Evolutionary conservation across 768 basidiomycete species (phyloP).

Genomic region (Pleurotus citrinopileatus): DNA sequence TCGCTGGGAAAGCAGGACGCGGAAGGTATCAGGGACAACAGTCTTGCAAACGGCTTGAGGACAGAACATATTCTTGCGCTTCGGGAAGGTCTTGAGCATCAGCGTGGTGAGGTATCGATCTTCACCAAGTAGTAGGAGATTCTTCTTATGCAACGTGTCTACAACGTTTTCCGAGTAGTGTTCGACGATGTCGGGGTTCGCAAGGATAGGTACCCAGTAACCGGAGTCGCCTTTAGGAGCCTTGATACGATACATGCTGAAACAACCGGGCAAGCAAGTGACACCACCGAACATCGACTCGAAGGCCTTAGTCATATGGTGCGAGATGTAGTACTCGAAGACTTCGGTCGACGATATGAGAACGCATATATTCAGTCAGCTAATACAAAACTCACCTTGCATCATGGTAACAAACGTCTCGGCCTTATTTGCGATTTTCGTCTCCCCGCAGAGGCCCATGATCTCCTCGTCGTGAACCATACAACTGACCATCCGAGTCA

Average conservation of each 20-base stretch:
- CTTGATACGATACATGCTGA: slow-evolving; percentile 99
- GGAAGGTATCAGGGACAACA: slow-evolving; percentile 95
- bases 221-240: slow-evolving; percentile 95
- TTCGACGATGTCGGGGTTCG: slow-evolving; percentile 97
- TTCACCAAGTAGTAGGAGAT: slow-evolving; percentile 93
- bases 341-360: slow-evolving; percentile 46
- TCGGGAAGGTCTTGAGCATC: slow-evolving; percentile 98
- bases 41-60: slow-evolving; percentile 99
- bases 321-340: slow-evolving; percentile 99
- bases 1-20: slow-evolving; percentile 90
- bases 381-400: slow-evolving; percentile 82
- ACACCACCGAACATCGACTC: slow-evolving; percentile 99
- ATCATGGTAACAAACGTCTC: slow-evolving; percentile 99
- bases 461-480: slow-evolving; percentile 98
- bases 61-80: slow-evolving; percentile 98
- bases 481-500: slow-evolving; percentile 93
- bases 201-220: slow-evolving; percentile 98
- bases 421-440: slow-evolving; percentile 98
- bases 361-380: slow-evolving; percentile 9
- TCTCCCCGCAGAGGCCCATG: slow-evolving; percentile 99
- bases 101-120: slow-evolving; percentile 99
- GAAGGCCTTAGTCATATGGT: slow-evolving; percentile 98
- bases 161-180: slow-evolving; percentile 99
- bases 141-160: slow-evolving; percentile 99
- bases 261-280: slow-evolving; percentile 98